phyloP scores from a whole-genome alignment of 805 yeast genomes.

The Ogataea salicorniae region DNA sequence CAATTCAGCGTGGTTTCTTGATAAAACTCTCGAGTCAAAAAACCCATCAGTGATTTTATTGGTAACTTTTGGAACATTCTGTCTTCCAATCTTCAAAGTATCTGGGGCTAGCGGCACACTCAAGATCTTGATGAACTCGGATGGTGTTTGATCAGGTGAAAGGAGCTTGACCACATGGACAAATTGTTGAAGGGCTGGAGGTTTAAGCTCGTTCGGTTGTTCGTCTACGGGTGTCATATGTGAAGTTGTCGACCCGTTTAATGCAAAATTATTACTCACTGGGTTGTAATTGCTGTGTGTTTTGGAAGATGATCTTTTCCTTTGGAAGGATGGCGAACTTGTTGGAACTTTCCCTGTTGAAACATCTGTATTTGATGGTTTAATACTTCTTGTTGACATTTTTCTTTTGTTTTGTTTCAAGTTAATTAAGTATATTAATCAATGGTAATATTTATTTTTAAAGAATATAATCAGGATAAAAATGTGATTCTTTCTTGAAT shows the following conservation, averaged over 20 bases:
- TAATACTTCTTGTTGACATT: slow-evolving; percentile 10
- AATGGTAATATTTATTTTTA: too few species aligned
- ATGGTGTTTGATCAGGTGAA: slow-evolving; percentile 76
- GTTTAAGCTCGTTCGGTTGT: slow-evolving; percentile 6
- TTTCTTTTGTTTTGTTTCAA: background rate
- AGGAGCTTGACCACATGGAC: slow-evolving; percentile 63
- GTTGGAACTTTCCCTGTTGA: slow-evolving; percentile 1
- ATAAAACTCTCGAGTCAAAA: slow-evolving; percentile 88
- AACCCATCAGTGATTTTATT: slow-evolving; percentile 77
- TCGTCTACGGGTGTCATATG: slow-evolving; percentile 4
- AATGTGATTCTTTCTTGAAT: too few species aligned
- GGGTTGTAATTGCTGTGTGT: slow-evolving; percentile 30
- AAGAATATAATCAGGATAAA: too few species aligned
- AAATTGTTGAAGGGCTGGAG: slow-evolving; percentile 28
- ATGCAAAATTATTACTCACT: slow-evolving; percentile 14
- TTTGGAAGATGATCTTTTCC: slow-evolving; percentile 31
- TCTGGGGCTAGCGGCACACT: slow-evolving; percentile 80
- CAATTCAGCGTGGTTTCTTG: slow-evolving; percentile 90
- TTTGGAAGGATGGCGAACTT: slow-evolving; percentile 11
- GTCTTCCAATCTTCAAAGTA: slow-evolving; percentile 83
- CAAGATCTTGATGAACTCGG: slow-evolving; percentile 59
- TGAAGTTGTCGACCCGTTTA: slow-evolving; percentile 7
- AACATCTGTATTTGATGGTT: slow-evolving; percentile 2
- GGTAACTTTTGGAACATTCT: slow-evolving; percentile 59
- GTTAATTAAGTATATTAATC: too few species aligned